Conservation (phyloP, 257 asterid species). For the Solanum chaucha region DNA sequence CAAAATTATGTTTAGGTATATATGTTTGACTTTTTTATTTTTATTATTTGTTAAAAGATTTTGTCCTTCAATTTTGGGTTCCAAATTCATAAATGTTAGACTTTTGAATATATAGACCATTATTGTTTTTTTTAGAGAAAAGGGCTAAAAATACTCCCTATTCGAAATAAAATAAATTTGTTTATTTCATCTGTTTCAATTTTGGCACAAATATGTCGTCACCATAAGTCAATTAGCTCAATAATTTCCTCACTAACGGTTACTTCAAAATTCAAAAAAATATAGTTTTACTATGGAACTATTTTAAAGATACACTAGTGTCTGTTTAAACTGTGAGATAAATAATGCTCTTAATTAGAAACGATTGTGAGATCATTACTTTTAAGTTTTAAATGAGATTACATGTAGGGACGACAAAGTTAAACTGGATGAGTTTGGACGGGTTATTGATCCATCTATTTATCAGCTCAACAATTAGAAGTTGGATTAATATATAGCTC, state of each 20-base stretch:
- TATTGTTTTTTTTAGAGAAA: not conserved
- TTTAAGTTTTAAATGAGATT: too few species aligned
- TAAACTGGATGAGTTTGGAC: too few species aligned
- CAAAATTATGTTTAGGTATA: not conserved
- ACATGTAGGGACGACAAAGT: too few species aligned
- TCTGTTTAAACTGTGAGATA: not conserved
- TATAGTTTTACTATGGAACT: too few species aligned
- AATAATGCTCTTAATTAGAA: too few species aligned
- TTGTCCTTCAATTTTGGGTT: not conserved
- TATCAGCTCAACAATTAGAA: too few species aligned
- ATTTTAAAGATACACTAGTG: too few species aligned
- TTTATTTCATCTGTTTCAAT: not conserved
- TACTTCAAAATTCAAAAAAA: too few species aligned
- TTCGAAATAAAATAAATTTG: not conserved
- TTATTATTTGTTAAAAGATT: not conserved
- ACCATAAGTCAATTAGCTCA: not conserved
- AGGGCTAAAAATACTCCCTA: not conserved
- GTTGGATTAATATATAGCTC: too few species aligned
- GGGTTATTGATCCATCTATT: too few species aligned
- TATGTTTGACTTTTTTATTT: not conserved
- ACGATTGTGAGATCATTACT: too few species aligned
- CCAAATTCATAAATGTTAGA: not conserved
- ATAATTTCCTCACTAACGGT: not conserved
- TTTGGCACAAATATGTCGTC: not conserved
- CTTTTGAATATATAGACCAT: not conserved